These are phyloP conservation scores for Clarireedia hainanense DNA, from an alignment of 2,329 filamentous ascomycete genomes.

Conservation along the genomic window DNA sequence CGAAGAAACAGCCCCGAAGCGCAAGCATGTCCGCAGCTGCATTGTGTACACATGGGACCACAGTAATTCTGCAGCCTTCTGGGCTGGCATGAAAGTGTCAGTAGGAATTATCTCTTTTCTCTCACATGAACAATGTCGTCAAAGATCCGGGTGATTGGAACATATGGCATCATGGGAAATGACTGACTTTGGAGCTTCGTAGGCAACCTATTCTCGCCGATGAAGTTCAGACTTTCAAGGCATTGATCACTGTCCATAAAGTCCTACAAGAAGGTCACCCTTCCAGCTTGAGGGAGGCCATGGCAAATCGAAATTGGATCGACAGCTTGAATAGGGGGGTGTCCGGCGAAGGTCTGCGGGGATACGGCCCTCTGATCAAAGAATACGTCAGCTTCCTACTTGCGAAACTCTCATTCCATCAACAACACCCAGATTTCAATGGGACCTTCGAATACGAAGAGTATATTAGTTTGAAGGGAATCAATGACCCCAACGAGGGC, in stretches of 20 bases:
- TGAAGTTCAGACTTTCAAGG: conserved; percentile 98
- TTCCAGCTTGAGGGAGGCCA: conserved; percentile 76
- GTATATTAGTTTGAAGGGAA: conserved; percentile 94
- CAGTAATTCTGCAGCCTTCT: conserved; percentile 90
- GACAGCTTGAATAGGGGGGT: conserved; percentile 84
- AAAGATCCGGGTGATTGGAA: neutral
- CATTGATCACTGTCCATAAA: conserved; percentile 94
- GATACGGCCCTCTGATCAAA: conserved; percentile 85
- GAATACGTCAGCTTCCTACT: conserved; percentile 97
- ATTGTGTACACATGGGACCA: conserved; percentile 99
- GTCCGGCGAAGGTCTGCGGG: conserved; percentile 74
- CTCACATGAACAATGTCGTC: neutral
- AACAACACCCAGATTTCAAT: conserved; percentile 96
- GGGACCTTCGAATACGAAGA: conserved; percentile 98
- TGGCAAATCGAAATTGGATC: conserved; percentile 83
- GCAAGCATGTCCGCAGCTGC: conserved; percentile 94
- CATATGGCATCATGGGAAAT: neutral
- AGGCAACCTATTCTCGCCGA: conserved; percentile 97
- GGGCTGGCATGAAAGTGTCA: conserved; percentile 97
- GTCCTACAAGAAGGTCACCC: conserved; percentile 96
- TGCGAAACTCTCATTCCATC: conserved; percentile 92
- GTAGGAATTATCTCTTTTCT: conserved; percentile 29
- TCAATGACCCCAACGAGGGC: conserved; percentile 97
- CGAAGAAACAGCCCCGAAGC: conserved; percentile 61
- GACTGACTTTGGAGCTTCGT: conserved; percentile 13